These are phyloP conservation scores for Monascus ruber DNA, from an alignment of 2,329 filamentous ascomycete genomes.

Conservation along the genomic window DNA sequence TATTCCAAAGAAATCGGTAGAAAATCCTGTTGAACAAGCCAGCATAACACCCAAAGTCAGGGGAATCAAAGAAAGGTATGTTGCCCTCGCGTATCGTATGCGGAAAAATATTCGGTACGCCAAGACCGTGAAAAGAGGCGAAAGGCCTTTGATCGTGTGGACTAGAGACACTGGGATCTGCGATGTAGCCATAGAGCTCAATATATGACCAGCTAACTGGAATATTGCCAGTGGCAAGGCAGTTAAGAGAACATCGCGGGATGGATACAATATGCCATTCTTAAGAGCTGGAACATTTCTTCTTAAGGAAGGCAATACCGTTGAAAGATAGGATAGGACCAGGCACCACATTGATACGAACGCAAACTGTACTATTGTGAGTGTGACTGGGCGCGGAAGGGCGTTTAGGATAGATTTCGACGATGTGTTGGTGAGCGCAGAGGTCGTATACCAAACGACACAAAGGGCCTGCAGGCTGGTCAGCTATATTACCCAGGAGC, in stretches of 20 bases:
- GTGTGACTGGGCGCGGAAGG: constrained; percentile 78
- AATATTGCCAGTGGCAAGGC: constrained; percentile 88
- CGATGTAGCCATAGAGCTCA: constrained; percentile 86
- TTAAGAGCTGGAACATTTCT: constrained; percentile 65
- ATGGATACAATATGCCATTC: constrained; percentile 72
- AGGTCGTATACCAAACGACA: constrained; percentile 87
- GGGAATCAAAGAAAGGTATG: constrained; percentile 81
- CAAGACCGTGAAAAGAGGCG: constrained; percentile 85
- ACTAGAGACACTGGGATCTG: constrained; percentile 94
- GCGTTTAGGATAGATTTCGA: constrained; percentile 94
- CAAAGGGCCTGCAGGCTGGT: constrained; percentile 58
- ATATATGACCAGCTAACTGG: constrained; percentile 83
- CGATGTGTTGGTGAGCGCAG: constrained; percentile 91
- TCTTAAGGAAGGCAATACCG: constrained; percentile 58
- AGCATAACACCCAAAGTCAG: constrained; percentile 91
- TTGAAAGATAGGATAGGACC: constrained; percentile 63
- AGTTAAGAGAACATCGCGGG: constrained; percentile 67
- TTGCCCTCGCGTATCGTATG: constrained; percentile 75
- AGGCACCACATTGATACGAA: constrained; percentile 86
- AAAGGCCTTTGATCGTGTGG: constrained; percentile 96
- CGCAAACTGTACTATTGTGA: constrained; percentile 86
- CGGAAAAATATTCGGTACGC: constrained; percentile 84
- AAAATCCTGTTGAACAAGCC: constrained; percentile 85
- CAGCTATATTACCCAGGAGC: constrained; percentile 5
- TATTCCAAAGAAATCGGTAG: constrained; percentile 81